A percentile compares a stretch with the other conserved stretches of the same genome.
These are phyloP conservation scores for Pneumocystis canis DNA, from an alignment of 1,139 yeast species.

Conservation along the genomic window DNA sequence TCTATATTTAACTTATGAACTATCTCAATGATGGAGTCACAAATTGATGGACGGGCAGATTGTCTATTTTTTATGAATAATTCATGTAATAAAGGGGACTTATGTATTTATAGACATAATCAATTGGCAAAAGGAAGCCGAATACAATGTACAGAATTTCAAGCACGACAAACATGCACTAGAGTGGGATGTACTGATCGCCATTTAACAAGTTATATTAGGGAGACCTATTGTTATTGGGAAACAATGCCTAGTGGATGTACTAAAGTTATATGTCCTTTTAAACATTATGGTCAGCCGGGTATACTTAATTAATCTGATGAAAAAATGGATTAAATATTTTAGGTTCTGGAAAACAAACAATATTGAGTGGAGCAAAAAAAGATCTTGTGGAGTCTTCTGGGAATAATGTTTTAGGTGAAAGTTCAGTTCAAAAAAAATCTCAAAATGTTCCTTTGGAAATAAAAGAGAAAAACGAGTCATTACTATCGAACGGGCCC, in stretches of 20 bases:
- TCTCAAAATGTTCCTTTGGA: not conserved
- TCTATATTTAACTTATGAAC: too few relatives aligned
- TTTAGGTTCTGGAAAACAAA: not conserved
- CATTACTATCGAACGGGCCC: not conserved
- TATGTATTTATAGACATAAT: not conserved
- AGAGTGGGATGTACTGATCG: not conserved
- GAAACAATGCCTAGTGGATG: not conserved
- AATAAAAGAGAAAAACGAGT: not conserved
- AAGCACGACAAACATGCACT: not conserved
- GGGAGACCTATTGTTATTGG: not conserved
- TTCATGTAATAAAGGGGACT: not conserved
- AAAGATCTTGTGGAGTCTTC: not conserved
- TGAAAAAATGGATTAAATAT: not conserved
- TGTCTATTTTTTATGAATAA: not conserved
- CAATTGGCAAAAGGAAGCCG: not conserved
- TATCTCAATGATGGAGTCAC: not conserved
- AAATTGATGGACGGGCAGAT: not conserved
- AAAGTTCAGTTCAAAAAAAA: not conserved
- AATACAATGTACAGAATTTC: not conserved
- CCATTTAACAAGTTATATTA: not conserved
- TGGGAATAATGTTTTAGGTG: too few relatives aligned
- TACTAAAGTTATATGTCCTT: not conserved
- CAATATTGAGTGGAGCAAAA: not conserved
- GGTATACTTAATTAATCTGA: not conserved
- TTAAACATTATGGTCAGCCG: not conserved